A percentile compares a stretch with the other conserved stretches of the same genome.
Evolutionary conservation across 2,329 filamentous ascomycete species (phyloP).

Genomic region (Pseudocercospora crystallina): DNA sequence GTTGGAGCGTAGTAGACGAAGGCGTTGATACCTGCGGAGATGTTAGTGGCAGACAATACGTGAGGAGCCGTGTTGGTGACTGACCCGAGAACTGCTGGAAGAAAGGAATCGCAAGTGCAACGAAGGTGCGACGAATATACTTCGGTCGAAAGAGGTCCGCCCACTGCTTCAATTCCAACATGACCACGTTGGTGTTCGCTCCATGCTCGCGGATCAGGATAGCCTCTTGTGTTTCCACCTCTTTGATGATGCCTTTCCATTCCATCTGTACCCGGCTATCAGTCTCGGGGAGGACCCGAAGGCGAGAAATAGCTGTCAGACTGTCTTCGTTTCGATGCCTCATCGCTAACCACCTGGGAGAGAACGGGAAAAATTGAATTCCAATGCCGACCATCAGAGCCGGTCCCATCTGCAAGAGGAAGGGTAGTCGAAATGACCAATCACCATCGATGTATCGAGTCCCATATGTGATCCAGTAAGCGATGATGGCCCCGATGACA

Average conservation of each 20-base stretch:
- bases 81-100: slow-evolving; percentile 30
- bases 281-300: slow-evolving; percentile 39
- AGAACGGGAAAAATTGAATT: slow-evolving; percentile 29
- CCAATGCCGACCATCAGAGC: slow-evolving; percentile 22
- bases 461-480: slow-evolving; percentile 55
- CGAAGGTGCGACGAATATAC: not conserved
- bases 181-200: not conserved
- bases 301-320: slow-evolving; percentile 17
- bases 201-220: slow-evolving; percentile 27
- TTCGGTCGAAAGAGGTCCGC: not conserved
- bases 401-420: slow-evolving; percentile 34
- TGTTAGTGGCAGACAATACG: not conserved
- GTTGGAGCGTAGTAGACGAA: slow-evolving; percentile 49
- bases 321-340: slow-evolving; percentile 24
- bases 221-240: slow-evolving; percentile 51
- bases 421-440: not conserved
- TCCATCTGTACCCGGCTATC: slow-evolving; percentile 53
- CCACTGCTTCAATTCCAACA: not conserved
- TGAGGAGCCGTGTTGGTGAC: not conserved
- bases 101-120: not conserved
- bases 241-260: slow-evolving; percentile 50
- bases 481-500: slow-evolving; percentile 47
- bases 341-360: slow-evolving; percentile 28
- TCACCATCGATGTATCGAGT: slow-evolving; percentile 29
- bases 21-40: slow-evolving; percentile 19